A percentile compares a stretch with the other conserved stretches of the same genome.
phyloP scores from a whole-genome alignment of 768 basidiomycete genomes.

The Crepidotus variabilis region DNA sequence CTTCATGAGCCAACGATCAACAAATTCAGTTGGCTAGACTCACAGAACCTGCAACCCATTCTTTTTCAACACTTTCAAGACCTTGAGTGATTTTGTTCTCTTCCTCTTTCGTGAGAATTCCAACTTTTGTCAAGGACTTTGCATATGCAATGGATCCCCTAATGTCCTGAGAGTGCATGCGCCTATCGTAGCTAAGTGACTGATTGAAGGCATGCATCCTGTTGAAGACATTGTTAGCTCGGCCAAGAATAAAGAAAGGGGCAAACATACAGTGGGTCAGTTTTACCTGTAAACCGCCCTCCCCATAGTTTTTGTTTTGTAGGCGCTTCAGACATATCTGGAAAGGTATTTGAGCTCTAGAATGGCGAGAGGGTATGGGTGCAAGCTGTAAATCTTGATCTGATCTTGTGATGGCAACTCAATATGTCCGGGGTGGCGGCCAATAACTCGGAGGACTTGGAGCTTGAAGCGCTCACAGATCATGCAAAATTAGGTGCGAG shows the following conservation, averaged over 20 bases:
- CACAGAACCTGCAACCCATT: slow-evolving; percentile 82
- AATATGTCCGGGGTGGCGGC: too few species aligned
- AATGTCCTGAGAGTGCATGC: slow-evolving; percentile 92
- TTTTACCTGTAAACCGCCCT: slow-evolving; percentile 83
- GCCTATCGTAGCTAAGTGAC: slow-evolving; percentile 89
- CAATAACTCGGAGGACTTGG: too few species aligned
- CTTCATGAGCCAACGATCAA: not conserved
- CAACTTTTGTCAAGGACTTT: slow-evolving; percentile 75
- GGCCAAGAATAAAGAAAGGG: not conserved
- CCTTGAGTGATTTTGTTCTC: slow-evolving; percentile 70
- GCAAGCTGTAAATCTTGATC: not conserved
- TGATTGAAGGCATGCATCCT: slow-evolving; percentile 99
- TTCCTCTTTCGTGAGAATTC: slow-evolving; percentile 80
- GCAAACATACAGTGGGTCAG: slow-evolving; percentile 73
- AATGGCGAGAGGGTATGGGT: not conserved
- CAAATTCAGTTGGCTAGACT: slow-evolving; percentile 17
- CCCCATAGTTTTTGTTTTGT: slow-evolving; percentile 81
- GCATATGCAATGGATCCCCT: slow-evolving; percentile 95
- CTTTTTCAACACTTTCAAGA: slow-evolving; percentile 67
- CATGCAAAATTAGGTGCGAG: too few species aligned
- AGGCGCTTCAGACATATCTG: slow-evolving; percentile 33
- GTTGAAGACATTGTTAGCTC: slow-evolving; percentile 12
- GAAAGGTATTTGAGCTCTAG: not conserved
- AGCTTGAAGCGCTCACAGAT: too few species aligned
- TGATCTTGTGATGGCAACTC: not conserved